Base-by-base conservation (phyloP, 2,329 filamentous ascomycete genomes). In the Cylindrodendrum hubeiense region DNA sequence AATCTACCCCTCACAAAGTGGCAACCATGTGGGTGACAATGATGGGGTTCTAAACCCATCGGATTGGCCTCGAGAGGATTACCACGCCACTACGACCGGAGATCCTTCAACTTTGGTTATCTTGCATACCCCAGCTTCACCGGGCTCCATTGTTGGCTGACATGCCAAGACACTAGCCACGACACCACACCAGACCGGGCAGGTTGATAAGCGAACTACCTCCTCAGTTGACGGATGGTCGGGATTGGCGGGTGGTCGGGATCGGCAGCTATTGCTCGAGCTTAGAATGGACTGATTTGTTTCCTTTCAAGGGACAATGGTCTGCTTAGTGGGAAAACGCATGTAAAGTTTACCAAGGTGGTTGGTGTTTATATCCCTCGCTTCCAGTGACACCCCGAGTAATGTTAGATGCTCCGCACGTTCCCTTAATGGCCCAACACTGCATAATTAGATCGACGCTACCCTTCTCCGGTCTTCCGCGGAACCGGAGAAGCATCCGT, bases 141-240 rank as follows among this genome's bases (percentile, higher is more conserved):
- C 52, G 52, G 51, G 19, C 26, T 46, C 51, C 28, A 22, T 12
- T 37, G 15, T 30, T 51, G 17, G 59, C 37, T 46, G 59, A 41
- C 50, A 19, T 24, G 52, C 59, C 59, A 62, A 62, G 59, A 34
- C 52, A 50, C 59, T 62, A 62, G 28, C 34, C n/a, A 26, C 43
- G n/a, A 26, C 43, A 19, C 46, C 3, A 28, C 17, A 21, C 46
- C 59, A 22, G 43, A 51, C 34, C 21, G 39, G 43, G 43, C 30
- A 54, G 41, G 41, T 54, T 21, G 58, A 55, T 49, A 39, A 33
- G 39, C 39, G 39, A 53, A 13, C 4, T 17, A 22, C 26, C 13
- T 47, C 22, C n/a, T 26, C 44, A n/a, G 26, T n/a, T 21, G 37
- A 44, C 5, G 37, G n/a, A n/a, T n/a, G n/a, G n/a, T n/a, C n/a